These are phyloP conservation scores for Nannizziopsis barbatae DNA, from an alignment of 2,329 filamentous ascomycete species.

Conservation along the genomic window DNA sequence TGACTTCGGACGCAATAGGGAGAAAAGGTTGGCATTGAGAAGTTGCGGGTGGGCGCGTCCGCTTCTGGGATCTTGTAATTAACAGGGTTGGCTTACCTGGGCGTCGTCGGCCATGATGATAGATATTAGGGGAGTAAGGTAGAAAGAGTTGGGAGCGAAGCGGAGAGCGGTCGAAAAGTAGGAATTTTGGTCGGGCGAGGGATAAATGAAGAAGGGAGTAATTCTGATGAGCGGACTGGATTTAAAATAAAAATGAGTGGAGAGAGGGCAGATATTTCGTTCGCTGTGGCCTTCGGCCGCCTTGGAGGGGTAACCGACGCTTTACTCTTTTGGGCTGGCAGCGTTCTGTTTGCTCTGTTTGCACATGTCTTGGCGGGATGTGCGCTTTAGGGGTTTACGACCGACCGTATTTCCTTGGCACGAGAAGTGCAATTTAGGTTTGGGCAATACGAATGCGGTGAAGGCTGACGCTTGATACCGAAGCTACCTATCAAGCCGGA, in stretches of 20 bases:
- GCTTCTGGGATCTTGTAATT: neutral
- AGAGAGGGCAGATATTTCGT: constrained; percentile 6
- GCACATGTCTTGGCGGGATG: neutral
- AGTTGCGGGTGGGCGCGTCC: constrained; percentile 1
- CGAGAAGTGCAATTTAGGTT: neutral
- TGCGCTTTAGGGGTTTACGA: constrained; percentile 4
- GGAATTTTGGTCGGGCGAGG: constrained; percentile 14
- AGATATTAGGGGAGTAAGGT: constrained; percentile 16
- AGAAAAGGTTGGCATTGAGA: neutral
- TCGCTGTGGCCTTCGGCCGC: constrained; percentile 7
- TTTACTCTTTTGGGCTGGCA: constrained; percentile 9
- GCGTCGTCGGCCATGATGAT: constrained; percentile 56
- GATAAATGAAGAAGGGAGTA: constrained; percentile 18
- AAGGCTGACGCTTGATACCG: too few species aligned
- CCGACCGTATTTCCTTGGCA: constrained; percentile 1
- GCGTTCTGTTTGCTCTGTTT: constrained; percentile 8
- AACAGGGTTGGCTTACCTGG: constrained; percentile 42
- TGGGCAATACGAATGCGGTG: too few species aligned
- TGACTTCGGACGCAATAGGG: neutral
- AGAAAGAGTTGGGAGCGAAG: constrained; percentile 14
- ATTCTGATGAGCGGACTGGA: constrained; percentile 13
- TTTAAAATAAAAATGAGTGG: constrained; percentile 12
- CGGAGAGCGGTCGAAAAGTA: constrained; percentile 18
- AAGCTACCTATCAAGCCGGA: too few species aligned
- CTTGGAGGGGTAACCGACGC: constrained; percentile 10